Conservation (phyloP, 495 filamentous ascomycete species). For the Ramalina intermedia region DNA sequence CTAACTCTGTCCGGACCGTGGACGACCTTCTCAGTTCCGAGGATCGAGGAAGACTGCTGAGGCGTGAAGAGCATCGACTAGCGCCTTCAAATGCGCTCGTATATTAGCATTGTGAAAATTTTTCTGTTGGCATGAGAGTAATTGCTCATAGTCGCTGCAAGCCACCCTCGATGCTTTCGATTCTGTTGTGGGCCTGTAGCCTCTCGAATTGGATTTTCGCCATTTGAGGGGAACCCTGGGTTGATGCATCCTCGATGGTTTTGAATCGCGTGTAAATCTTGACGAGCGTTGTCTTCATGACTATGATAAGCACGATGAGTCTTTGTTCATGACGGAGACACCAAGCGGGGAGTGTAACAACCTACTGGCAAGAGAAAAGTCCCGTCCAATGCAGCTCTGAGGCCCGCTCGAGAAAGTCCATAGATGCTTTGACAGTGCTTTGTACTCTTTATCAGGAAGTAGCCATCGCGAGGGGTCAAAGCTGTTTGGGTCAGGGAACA, state of each 20-base stretch:
- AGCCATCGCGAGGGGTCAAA: constrained; percentile 10
- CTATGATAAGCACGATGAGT: not conserved
- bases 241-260: not conserved
- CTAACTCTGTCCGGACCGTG: too few species aligned
- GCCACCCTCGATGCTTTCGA: too few species aligned
- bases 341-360: not conserved
- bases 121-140: too few species aligned
- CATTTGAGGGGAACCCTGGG: too few species aligned
- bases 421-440: not conserved
- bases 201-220: too few species aligned
- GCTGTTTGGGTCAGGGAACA: constrained; percentile 2
- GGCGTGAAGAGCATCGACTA: too few species aligned
- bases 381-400: constrained; percentile 2
- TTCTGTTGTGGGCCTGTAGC: too few species aligned
- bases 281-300: constrained; percentile 6
- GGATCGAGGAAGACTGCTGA: too few species aligned
- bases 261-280: constrained; percentile 3
- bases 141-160: too few species aligned
- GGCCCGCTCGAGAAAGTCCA: constrained; percentile 8
- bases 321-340: not conserved
- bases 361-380: constrained; percentile 5
- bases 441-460: constrained; percentile 1
- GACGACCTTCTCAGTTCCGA: too few species aligned
- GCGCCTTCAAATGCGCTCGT: too few species aligned
- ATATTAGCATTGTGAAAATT: too few species aligned